Conservation (phyloP, 2,329 filamentous ascomycete species). For the Talaromyces sp. region DNA sequence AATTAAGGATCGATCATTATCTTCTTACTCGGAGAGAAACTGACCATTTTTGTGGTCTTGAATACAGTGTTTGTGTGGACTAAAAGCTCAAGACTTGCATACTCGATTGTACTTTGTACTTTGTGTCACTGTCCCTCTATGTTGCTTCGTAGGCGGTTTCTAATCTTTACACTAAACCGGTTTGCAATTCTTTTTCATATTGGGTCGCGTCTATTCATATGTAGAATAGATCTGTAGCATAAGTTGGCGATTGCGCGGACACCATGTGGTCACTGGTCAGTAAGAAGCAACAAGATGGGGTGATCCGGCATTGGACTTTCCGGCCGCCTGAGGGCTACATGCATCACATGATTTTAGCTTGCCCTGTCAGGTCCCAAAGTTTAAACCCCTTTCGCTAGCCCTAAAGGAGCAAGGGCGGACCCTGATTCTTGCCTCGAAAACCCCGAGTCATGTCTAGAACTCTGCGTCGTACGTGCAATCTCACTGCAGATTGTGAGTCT, state of each 20-base stretch:
- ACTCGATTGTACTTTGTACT: neutral
- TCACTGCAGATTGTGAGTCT: neutral
- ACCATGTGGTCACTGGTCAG: neutral
- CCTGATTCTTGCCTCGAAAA: neutral
- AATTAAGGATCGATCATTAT: neutral
- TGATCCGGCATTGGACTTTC: slow-evolving; percentile 8
- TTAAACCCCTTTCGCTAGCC: neutral
- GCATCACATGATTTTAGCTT: neutral
- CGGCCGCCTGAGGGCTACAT: slow-evolving; percentile 1
- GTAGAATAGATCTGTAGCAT: neutral
- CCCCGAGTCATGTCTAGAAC: neutral
- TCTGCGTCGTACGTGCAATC: neutral
- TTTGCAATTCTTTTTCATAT: neutral
- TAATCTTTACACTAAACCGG: neutral
- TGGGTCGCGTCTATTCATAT: neutral
- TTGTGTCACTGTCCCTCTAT: neutral
- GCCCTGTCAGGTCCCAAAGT: slow-evolving; percentile 1
- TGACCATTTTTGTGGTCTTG: neutral
- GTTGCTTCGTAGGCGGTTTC: neutral
- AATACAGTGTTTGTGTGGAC: neutral
- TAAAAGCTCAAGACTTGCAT: neutral
- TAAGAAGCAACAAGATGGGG: neutral
- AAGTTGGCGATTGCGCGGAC: neutral
- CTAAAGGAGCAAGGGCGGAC: neutral
- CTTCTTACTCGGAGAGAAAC: neutral